phyloP scores from a whole-genome alignment of 306 rosid species.

The Castanospermum australe region DNA sequence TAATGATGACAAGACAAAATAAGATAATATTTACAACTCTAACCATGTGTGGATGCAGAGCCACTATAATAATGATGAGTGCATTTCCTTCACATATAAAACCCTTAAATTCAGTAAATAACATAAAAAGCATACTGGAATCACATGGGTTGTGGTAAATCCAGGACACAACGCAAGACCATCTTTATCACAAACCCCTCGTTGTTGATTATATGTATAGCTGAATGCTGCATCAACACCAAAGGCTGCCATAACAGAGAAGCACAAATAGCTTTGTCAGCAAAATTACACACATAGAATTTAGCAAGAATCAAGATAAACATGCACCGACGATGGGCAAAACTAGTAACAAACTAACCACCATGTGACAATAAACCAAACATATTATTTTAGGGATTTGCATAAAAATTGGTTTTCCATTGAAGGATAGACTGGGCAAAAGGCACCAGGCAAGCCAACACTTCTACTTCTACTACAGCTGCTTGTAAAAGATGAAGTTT shows the following conservation, averaged over 20 bases:
- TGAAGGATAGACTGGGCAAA: not conserved
- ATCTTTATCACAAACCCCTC: conserved; percentile 78
- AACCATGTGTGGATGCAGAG: not conserved
- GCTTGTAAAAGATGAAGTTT: not conserved
- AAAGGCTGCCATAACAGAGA: conserved; percentile 61
- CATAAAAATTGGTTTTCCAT: not conserved
- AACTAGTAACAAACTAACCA: not conserved
- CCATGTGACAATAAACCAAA: not conserved
- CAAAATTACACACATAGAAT: not conserved
- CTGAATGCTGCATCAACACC: conserved; percentile 98
- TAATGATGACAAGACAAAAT: not conserved
- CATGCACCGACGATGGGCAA: not conserved
- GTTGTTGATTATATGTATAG: conserved; percentile 79
- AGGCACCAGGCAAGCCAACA: not conserved
- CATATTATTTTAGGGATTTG: not conserved
- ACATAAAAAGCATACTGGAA: conserved; percentile 71
- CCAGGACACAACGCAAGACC: conserved; percentile 97
- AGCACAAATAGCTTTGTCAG: conserved; percentile 21
- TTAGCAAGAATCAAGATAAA: conserved; percentile 4
- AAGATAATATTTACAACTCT: not conserved
- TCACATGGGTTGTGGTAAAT: conserved; percentile 85
- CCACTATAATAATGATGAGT: not conserved
- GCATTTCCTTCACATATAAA: not conserved
- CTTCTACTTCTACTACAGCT: not conserved
- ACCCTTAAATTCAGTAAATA: not conserved